Percentiles rank a stretch among this genome's conserved stretches.
Conservation (phyloP, 139 green algal genomes). For the Tetratostichococcus sp. region DNA sequence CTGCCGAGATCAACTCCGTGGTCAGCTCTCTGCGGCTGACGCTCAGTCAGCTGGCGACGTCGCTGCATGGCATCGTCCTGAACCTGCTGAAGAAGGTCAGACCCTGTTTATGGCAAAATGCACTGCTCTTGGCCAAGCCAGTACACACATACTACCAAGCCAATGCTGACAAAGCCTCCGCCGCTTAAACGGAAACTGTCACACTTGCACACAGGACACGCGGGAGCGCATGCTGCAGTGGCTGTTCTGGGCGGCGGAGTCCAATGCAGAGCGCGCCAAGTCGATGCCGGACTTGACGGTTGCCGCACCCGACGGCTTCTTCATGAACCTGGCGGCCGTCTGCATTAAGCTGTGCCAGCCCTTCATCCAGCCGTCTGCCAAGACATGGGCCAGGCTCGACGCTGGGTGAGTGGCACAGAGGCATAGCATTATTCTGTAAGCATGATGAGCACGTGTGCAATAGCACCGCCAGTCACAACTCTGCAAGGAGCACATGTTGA, state of each 20-base stretch:
- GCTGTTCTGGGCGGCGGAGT: conserved; percentile 61
- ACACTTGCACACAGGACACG: conserved; percentile 46
- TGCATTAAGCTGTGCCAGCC: conserved; percentile 78
- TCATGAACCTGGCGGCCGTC: conserved; percentile 75
- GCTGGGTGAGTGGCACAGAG: conserved; percentile 4
- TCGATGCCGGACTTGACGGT: conserved; percentile 69
- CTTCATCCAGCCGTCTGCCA: conserved; percentile 74
- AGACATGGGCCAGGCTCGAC: conserved; percentile 55
- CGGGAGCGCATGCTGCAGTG: conserved; percentile 69
- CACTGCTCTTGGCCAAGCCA: too few relatives aligned
- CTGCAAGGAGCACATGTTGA: too few relatives aligned
- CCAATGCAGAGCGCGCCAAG: conserved; percentile 80
- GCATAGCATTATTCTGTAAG: too few relatives aligned
- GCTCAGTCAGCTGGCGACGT: conserved; percentile 32
- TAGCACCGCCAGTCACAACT: too few relatives aligned
- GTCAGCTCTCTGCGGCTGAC: conserved; percentile 51
- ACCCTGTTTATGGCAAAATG: neutral
- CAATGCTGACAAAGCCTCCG: too few relatives aligned
- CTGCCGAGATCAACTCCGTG: conserved; percentile 34
- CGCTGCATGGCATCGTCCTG: conserved; percentile 58
- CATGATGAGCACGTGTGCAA: too few relatives aligned
- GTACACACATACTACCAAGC: too few relatives aligned
- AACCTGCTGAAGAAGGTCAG: conserved; percentile 45
- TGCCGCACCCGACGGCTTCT: conserved; percentile 69
- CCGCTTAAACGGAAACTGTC: too few relatives aligned